Evolutionary conservation across 192 early-diverging fungal species (phyloP), one percentile per base, ranked within the genome.

Genomic region (Coemansia sp.): DNA sequence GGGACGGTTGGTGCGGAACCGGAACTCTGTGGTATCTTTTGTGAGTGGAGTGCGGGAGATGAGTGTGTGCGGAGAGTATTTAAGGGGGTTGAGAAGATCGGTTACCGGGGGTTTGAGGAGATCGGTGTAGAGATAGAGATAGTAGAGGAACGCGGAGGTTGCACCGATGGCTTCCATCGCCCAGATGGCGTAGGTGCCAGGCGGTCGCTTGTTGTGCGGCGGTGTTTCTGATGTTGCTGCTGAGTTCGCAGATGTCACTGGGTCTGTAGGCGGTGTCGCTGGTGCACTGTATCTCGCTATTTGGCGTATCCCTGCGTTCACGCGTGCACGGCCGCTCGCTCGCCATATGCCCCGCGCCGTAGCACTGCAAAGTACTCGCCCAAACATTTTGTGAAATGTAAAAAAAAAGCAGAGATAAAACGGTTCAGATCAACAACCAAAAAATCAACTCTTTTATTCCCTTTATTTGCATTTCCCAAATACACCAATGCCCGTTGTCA

Each of bases 11-110:
- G 87, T 61, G 14, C 82, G 64, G 40, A 91, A 85, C 17, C 86
- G 83, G 48, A 87, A 86, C 15, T 82, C 47, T 2, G 72, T 69
- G 1, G 89, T 87, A 31, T 87, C 77, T 1, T 65, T 66, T 11
- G 84, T 84, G 19, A 87, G 58, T 5, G 60, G 58, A 2, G 76
- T 66, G 47, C 82, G 76, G 7, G 84, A 69, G 2, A 62, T 57
- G 1, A 90, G 49, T 2, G 67, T 82, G 25, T 88, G 59, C 14
- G 84, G 81, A 2, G 78, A 84, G 74, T 85, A 90, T 21, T 64
- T 59, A 2, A 77, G 69, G 9, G 71, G 77, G 12, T 72, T 69
- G 2, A 87, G 69, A 0, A 66, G 55, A 22, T 74, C 71, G 4
- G 31, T 57, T 19, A 78, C 66, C 22, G 57, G 34, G 11, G 75